Evolutionary conservation across 257 asterid genomes (phyloP).

Genomic region (Galeopsis tetrahit): DNA sequence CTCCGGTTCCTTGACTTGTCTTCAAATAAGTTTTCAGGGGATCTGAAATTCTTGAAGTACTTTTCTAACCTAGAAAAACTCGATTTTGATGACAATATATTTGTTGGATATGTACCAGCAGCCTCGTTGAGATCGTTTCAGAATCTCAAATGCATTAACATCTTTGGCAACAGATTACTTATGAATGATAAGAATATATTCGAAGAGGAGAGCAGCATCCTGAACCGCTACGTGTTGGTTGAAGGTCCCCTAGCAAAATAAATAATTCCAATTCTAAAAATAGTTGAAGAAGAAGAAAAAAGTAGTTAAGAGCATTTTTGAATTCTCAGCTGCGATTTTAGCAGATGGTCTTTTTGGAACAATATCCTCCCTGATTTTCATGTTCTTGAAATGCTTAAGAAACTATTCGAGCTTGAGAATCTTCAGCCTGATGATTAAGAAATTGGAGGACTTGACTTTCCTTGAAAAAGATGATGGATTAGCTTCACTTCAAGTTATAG

Average conservation of each 20-base stretch:
- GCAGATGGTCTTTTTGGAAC: slow-evolving; percentile 64
- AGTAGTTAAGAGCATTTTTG: slow-evolving; percentile 47
- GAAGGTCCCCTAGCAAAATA: slow-evolving; percentile 51
- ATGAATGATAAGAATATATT: slow-evolving; percentile 25
- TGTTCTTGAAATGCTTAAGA: slow-evolving; percentile 38
- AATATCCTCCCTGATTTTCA: slow-evolving; percentile 42
- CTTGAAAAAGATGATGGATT: slow-evolving; percentile 71
- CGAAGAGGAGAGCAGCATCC: too few species aligned
- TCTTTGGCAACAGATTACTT: slow-evolving; percentile 73
- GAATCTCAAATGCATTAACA: slow-evolving; percentile 55
- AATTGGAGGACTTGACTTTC: slow-evolving; percentile 82
- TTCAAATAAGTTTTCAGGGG: too few species aligned
- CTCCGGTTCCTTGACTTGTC: too few species aligned
- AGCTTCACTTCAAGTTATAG: slow-evolving; percentile 62
- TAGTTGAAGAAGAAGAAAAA: slow-evolving; percentile 41
- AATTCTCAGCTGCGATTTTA: slow-evolving; percentile 64
- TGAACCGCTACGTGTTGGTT: slow-evolving; percentile 59
- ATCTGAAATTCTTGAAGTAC: too few species aligned
- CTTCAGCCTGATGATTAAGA: slow-evolving; percentile 75
- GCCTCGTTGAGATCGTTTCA: too few species aligned
- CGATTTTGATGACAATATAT: too few species aligned
- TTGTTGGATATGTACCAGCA: too few species aligned
- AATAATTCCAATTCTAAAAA: slow-evolving; percentile 33
- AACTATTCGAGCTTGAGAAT: slow-evolving; percentile 56
- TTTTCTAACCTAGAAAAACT: too few species aligned